phyloP scores from a whole-genome alignment of 257 asterid species.

The Solanum paucissectum region DNA sequence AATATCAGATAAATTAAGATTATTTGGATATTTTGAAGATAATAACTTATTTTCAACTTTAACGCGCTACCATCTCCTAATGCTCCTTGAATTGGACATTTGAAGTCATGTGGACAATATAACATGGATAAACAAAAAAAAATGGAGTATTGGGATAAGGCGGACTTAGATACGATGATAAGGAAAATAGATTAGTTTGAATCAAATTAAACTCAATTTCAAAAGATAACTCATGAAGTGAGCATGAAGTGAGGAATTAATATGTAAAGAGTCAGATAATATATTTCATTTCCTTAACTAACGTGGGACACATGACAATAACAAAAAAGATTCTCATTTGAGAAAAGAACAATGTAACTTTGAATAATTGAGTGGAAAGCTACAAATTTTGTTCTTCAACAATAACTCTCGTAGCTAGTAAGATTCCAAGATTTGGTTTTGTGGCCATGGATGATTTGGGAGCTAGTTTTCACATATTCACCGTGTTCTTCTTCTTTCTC shows the following conservation, averaged over 20 bases:
- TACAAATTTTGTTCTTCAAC: not conserved
- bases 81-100: not conserved
- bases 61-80: not conserved
- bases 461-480: not conserved
- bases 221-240: not conserved
- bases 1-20: not conserved
- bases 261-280: not conserved
- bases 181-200: not conserved
- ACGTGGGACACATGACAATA: not conserved
- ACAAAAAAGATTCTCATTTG: not conserved
- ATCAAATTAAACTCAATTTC: not conserved
- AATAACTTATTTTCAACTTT: not conserved
- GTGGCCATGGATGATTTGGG: not conserved
- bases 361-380: slow-evolving; percentile 6
- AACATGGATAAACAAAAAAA: not conserved
- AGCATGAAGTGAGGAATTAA: rapidly evolving
- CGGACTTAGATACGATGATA: not conserved
- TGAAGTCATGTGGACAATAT: not conserved
- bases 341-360: not conserved
- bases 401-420: not conserved
- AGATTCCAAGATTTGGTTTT: not conserved
- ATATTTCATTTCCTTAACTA: not conserved
- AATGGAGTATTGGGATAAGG: not conserved
- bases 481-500: not conserved
- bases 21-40: not conserved